phyloP scores from a whole-genome alignment of 1,284 basidiomycete genomes.

The Rhodotorula sp. region DNA sequence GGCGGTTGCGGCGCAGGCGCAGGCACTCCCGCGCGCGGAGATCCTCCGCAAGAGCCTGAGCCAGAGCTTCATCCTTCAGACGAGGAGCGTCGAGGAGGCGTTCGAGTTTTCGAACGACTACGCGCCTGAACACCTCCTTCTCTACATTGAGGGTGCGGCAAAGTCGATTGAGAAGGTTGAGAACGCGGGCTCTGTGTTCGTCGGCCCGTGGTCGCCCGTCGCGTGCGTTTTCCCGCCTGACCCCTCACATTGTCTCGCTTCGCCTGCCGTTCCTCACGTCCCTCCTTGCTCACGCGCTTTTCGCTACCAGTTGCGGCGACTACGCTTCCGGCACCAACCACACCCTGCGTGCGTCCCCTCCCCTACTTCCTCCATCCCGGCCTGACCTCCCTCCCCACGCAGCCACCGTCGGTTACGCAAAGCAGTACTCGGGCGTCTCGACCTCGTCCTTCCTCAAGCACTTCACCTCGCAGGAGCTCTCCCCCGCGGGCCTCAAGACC shows the following conservation, averaged over 20 bases:
- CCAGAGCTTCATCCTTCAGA: slow-evolving; percentile 86
- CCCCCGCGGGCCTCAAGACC: slow-evolving; percentile 69
- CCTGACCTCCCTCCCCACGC: neutral
- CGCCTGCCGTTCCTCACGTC: too few species aligned
- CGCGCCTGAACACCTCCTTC: slow-evolving; percentile 92
- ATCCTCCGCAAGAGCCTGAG: slow-evolving; percentile 88
- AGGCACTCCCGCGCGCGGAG: slow-evolving; percentile 79
- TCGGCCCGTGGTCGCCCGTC: slow-evolving; percentile 91
- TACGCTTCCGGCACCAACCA: slow-evolving; percentile 99
- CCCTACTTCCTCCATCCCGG: neutral
- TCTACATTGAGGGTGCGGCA: slow-evolving; percentile 76
- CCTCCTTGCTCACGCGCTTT: neutral
- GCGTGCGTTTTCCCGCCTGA: slow-evolving; percentile 60
- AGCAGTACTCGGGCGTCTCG: slow-evolving; percentile 97
- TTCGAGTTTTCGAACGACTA: slow-evolving; percentile 93
- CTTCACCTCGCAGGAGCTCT: slow-evolving; percentile 93
- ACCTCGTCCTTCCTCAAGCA: slow-evolving; percentile 98
- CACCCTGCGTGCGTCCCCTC: slow-evolving; percentile 60
- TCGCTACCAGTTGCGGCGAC: slow-evolving; percentile 77
- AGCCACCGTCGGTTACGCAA: slow-evolving; percentile 64
- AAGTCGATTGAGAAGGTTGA: slow-evolving; percentile 68
- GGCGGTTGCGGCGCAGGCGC: slow-evolving; percentile 86
- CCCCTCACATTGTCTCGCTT: neutral
- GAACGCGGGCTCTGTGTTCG: slow-evolving; percentile 95
- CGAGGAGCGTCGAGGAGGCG: slow-evolving; percentile 69